A percentile compares a stretch with the other conserved stretches of the same genome.
Conservation (phyloP, 768 basidiomycete genomes). For the Cystobasidiopsis lactophilus region DNA sequence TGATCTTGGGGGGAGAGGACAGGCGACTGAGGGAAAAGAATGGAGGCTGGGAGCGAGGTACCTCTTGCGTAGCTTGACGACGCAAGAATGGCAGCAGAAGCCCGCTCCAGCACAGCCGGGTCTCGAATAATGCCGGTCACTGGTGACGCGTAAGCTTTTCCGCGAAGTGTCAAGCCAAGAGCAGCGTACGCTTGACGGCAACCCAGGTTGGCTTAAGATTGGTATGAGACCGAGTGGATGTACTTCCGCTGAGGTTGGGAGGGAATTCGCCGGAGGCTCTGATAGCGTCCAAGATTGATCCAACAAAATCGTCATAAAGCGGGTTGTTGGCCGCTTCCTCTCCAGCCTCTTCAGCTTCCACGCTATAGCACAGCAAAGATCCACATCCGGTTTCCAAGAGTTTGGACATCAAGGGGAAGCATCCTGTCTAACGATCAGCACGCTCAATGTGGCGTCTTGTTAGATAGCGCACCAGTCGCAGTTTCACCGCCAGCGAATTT, state of each 20-base stretch:
- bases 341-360: constrained; percentile 9
- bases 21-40: constrained; percentile 11
- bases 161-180: no score
- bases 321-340: not conserved
- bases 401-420: not conserved
- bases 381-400: constrained; percentile 2
- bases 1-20: constrained; percentile 13
- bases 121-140: constrained; percentile 15
- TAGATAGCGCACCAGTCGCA: no score
- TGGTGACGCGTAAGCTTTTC: no score
- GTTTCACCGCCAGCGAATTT: not conserved
- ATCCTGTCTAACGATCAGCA: no score
- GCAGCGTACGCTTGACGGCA: constrained; percentile 3
- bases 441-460: no score
- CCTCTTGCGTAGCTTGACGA: constrained; percentile 2
- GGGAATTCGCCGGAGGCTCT: not conserved
- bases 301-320: not conserved
- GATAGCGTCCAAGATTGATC: not conserved
- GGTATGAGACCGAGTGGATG: not conserved
- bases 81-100: constrained; percentile 8
- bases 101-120: constrained; percentile 9
- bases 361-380: constrained; percentile 16
- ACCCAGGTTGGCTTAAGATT: not conserved
- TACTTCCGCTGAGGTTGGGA: no score
- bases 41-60: not conserved